Conservation (phyloP, 1,139 yeast species). For the Kluyveromyces sp. region DNA sequence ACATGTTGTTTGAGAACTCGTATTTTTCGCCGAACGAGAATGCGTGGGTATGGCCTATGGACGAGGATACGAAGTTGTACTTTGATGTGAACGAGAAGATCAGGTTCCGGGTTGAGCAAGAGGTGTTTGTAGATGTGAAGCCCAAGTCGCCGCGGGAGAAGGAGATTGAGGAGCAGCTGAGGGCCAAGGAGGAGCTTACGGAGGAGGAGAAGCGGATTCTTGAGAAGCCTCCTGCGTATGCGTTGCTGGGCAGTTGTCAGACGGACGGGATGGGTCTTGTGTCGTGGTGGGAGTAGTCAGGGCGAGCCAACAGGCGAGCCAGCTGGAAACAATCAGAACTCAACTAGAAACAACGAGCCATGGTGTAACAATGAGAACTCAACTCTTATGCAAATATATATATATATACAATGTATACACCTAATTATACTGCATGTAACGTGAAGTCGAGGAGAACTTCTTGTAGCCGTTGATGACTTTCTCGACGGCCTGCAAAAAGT, state of each 20-base stretch:
- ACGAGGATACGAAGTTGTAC: constrained; percentile 64
- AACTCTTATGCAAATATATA: background rate
- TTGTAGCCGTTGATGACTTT: constrained; percentile 97
- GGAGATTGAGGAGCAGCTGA: constrained; percentile 31
- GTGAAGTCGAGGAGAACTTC: constrained; percentile 93
- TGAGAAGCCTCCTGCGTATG: constrained; percentile 61
- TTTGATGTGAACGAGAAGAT: constrained; percentile 87
- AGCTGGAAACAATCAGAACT: background rate
- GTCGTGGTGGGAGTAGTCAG: constrained; percentile 79
- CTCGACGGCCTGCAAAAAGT: constrained; percentile 92
- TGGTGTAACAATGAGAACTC: background rate
- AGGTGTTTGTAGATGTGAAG: constrained; percentile 71
- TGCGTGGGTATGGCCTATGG: constrained; percentile 93
- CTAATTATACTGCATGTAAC: constrained; percentile 93
- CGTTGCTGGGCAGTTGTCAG: constrained; percentile 84
- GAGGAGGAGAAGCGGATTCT: constrained; percentile 24
- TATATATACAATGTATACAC: background rate
- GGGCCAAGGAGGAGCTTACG: constrained; percentile 20
- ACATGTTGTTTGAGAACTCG: constrained; percentile 72
- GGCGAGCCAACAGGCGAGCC: background rate
- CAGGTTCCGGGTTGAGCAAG: constrained; percentile 85
- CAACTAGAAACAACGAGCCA: background rate
- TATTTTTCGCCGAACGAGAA: constrained; percentile 64
- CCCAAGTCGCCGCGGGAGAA: constrained; percentile 61
- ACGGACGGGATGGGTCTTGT: constrained; percentile 94